These are phyloP conservation scores for Mycosphaerella arachidis DNA, from an alignment of 2,329 filamentous ascomycete species.

Conservation along the genomic window DNA sequence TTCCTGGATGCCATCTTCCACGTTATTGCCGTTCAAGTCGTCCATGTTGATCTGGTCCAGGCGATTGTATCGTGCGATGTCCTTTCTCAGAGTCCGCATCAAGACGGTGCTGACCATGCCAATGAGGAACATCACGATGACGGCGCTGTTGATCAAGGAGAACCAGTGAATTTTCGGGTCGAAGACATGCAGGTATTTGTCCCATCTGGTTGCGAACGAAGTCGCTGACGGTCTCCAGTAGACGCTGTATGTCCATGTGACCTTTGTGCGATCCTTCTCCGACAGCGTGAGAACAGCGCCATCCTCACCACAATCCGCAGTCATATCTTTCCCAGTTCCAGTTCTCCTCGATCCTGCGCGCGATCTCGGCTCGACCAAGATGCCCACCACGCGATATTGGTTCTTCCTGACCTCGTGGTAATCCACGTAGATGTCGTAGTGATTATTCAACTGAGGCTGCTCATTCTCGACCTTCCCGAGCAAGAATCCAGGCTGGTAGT, in stretches of 20 bases:
- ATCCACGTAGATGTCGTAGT: slow-evolving; percentile 90
- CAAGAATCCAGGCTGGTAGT: slow-evolving; percentile 88
- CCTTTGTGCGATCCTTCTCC: slow-evolving; percentile 56
- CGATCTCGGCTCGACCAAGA: slow-evolving; percentile 79
- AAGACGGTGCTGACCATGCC: slow-evolving; percentile 91
- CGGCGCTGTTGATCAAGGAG: slow-evolving; percentile 90
- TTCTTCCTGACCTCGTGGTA: slow-evolving; percentile 75
- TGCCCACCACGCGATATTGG: slow-evolving; percentile 84
- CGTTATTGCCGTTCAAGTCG: slow-evolving; percentile 70
- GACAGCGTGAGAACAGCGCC: slow-evolving; percentile 60
- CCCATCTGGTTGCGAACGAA: slow-evolving; percentile 95
- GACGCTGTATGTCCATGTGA: slow-evolving; percentile 88
- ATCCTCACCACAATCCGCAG: slow-evolving; percentile 58
- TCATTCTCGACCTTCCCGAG: slow-evolving; percentile 56
- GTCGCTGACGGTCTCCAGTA: slow-evolving; percentile 81
- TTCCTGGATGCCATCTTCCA: slow-evolving; percentile 92
- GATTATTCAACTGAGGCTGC: slow-evolving; percentile 73
- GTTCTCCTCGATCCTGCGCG: slow-evolving; percentile 53
- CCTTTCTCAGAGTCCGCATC: slow-evolving; percentile 81
- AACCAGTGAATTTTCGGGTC: slow-evolving; percentile 99
- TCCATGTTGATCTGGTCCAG: slow-evolving; percentile 87
- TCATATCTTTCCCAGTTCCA: slow-evolving; percentile 43
- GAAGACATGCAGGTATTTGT: slow-evolving; percentile 96
- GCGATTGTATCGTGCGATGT: slow-evolving; percentile 94
- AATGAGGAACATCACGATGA: slow-evolving; percentile 88